Base-by-base conservation (phyloP, 1,139 yeast species). In the Zygosaccharomyces sapae region DNA sequence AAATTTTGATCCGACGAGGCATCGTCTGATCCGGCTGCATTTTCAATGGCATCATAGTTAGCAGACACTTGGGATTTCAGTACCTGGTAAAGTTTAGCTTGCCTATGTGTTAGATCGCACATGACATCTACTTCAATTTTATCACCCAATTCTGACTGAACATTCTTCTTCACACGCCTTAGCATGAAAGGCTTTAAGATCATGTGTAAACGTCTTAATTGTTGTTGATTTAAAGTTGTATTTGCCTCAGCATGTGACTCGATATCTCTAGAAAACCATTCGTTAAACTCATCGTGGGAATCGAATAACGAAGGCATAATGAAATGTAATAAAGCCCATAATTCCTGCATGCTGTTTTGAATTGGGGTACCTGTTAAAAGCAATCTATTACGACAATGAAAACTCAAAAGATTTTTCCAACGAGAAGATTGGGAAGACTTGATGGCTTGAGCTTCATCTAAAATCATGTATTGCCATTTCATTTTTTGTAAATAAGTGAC, bases 381-480 rank as follows among this genome's bases (percentile, higher is more conserved):
- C 55, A 92, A 73, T 59, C 98, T 77, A 66, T 92, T 94, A 67
- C 98, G 86, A 70, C 97, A 92, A 57, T 87, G 90, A 68, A 92
- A 85, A 43, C 90, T 83, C 53, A 94, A 75, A 49, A 92, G 72
- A 7, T 95, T 84, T 68, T 88, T 92, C 98, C 98, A 92, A 68
- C 98, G 79, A 2, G 96, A 84, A 1, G 96, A 86, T 57, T 81
- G 87, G 0, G 97, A 88, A 0, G 97, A 88, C 65, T 92, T 92
- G 66, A 92, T 92, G 6, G 98, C 98, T 69, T 92, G 99, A 0
- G 98, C 98, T 70, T 92, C 99, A 70, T 92, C 99, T 51, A 92
- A 73, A 62, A 94, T 88, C 98, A 92, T 92, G 67, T 92, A 92
- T 68, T 92, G 99, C 99, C 99, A 92, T 67, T 86, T 90, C 80